Evolutionary conservation across 345 rosid species (phyloP).

Genomic region (Psidium guajava): DNA sequence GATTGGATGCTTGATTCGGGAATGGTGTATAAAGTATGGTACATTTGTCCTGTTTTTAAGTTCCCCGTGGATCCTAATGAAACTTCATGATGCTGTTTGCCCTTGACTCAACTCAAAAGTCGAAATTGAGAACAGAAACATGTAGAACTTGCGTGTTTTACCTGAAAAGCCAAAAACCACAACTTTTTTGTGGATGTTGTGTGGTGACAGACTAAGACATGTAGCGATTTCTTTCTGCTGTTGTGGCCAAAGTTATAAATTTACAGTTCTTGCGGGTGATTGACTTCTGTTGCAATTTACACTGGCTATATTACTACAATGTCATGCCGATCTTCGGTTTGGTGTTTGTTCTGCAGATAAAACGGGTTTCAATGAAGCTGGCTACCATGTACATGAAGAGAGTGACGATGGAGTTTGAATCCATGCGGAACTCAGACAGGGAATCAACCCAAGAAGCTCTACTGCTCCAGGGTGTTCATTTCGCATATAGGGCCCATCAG

Average conservation of each 20-base stretch:
- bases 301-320: background rate
- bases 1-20: constrained; percentile 92
- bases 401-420: constrained; percentile 63
- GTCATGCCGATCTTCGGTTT: background rate
- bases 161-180: background rate
- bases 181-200: background rate
- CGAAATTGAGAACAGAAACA: background rate
- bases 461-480: constrained; percentile 73
- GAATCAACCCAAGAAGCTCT: constrained; percentile 65
- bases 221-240: background rate
- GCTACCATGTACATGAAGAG: constrained; percentile 72
- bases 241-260: background rate
- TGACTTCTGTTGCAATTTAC: background rate
- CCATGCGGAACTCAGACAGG: constrained; percentile 37
- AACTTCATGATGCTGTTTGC: background rate
- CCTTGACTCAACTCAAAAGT: background rate
- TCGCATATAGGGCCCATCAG: constrained; percentile 78
- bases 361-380: constrained; percentile 57
- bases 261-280: background rate
- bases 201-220: background rate
- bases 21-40: constrained; percentile 41
- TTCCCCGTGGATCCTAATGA: background rate
- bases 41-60: background rate
- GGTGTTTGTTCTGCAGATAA: constrained; percentile 37
- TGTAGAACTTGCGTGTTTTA: background rate